Conservation (phyloP, 169 alveolate genomes). For the Cyclospora cayetanensis region DNA sequence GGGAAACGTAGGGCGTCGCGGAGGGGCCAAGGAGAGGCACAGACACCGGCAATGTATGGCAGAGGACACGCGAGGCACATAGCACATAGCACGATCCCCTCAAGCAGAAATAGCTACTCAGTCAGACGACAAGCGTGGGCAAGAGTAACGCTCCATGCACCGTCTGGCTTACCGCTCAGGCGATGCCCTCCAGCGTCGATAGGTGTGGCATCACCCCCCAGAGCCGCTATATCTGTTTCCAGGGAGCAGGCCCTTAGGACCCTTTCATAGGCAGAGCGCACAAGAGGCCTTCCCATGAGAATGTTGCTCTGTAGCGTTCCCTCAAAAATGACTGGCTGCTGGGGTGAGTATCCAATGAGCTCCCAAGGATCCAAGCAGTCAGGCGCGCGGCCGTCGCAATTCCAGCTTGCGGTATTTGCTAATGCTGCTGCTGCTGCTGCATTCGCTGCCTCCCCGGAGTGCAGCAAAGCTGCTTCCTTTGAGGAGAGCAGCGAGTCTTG, state of each 20-base stretch:
- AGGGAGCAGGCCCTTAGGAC: slow-evolving; percentile 51
- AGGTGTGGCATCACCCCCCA: slow-evolving; percentile 8
- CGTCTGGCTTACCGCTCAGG: slow-evolving; percentile 23
- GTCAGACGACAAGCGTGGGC: no score
- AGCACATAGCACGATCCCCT: no score
- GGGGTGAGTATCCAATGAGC: slow-evolving; percentile 20
- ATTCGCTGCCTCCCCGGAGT: neutral
- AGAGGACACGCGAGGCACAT: no score
- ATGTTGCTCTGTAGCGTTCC: slow-evolving; percentile 47
- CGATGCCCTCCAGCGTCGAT: slow-evolving; percentile 57
- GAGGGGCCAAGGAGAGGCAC: no score
- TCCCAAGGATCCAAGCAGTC: neutral
- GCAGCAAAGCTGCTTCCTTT: neutral
- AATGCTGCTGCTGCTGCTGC: no score
- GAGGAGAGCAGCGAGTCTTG: neutral
- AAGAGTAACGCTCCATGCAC: no score
- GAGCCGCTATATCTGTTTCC: neutral
- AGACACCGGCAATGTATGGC: no score
- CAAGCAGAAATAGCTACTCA: no score
- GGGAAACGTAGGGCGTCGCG: no score
- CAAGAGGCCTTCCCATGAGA: slow-evolving; percentile 37
- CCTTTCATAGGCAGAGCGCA: neutral
- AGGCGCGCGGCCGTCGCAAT: neutral
- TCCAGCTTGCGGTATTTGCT: no score
- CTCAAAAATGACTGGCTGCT: slow-evolving; percentile 29